Evolutionary conservation across 352 stramenopile species (phyloP), one percentile per base, ranked within the genome.

Genomic region (Pythium rhizo-oryzae): DNA sequence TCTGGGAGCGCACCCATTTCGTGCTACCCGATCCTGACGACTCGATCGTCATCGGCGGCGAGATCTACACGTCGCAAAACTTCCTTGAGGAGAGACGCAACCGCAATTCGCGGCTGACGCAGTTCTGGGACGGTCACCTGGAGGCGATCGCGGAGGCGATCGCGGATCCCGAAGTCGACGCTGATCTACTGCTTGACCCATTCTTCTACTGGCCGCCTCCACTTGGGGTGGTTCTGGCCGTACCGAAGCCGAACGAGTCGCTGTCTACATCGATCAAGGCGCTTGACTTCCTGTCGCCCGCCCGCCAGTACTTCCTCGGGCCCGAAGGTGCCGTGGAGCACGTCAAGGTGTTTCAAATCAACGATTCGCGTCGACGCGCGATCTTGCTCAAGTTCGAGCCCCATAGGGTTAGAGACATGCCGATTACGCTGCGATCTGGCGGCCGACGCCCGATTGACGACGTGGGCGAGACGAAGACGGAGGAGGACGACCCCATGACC

Each of bases 201-300:
- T 59, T 59, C 52, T 44, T 59, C 52, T 44, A 59, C 30, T 59
- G 52, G 52, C 12, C n/a, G 13, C 52, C 52, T n/a, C 52, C 52
- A 12, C 16, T 44, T 23, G 52, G 52, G 7, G 52, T 59, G 8
- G 13, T 44, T 8, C 30, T 59, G 30, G 52, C 52, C 4, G 28
- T 59, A 5, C 52, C 52, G 6, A 44, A 6, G n/a, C 11, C 15
- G 4, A 9, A 8, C 6, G 8, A 59, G 19, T 25, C 52, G 52
- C 8, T 59, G 25, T n/a, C 3, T 4, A 28, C 41, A 4, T 44
- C 25, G n/a, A 19, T 59, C 52, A 28, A 39, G 15, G n/a, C 25
- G 16, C 4, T 59, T 16, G 52, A 59, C 52, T 59, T 44, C 52
- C 15, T 59, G 52, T 39, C 4, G 24, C 52, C 52, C 16, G 52